phyloP scores from a whole-genome alignment of 345 rosid genomes.

The Sisymbrium altissimum region DNA sequence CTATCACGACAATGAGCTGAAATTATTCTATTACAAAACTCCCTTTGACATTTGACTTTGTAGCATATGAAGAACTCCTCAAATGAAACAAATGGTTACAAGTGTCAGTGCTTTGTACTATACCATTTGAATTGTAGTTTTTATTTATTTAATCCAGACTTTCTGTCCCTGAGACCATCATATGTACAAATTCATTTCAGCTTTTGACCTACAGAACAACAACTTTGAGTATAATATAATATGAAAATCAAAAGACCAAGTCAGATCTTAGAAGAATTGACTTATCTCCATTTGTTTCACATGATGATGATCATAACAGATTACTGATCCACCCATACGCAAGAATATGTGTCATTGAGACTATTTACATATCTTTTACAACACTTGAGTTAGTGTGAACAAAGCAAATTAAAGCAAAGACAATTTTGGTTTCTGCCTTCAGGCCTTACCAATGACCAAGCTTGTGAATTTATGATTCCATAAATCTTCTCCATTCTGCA shows the following conservation, averaged over 20 bases:
- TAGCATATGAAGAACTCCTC: neutral
- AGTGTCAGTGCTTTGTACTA: neutral
- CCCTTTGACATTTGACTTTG: constrained; percentile 23
- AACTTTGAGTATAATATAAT: too few relatives aligned
- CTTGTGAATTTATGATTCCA: neutral
- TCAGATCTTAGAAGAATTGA: neutral
- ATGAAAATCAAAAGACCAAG: too few relatives aligned
- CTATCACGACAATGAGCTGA: neutral
- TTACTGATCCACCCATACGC: neutral
- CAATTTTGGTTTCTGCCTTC: neutral
- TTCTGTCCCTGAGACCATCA: neutral
- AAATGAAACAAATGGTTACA: constrained; percentile 2
- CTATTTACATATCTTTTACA: neutral
- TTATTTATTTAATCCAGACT: neutral
- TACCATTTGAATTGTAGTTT: neutral
- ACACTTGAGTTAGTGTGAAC: neutral
- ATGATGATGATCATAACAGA: neutral
- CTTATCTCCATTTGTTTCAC: neutral
- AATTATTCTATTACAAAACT: neutral
- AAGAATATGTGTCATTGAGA: neutral
- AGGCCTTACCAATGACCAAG: neutral
- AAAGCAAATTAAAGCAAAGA: neutral
- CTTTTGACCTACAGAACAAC: neutral
- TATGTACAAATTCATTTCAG: neutral
- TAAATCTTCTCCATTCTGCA: constrained; percentile 10